Evolutionary conservation across 1,284 basidiomycete species (phyloP).

Genomic region (Acaromyces ingoldii): DNA sequence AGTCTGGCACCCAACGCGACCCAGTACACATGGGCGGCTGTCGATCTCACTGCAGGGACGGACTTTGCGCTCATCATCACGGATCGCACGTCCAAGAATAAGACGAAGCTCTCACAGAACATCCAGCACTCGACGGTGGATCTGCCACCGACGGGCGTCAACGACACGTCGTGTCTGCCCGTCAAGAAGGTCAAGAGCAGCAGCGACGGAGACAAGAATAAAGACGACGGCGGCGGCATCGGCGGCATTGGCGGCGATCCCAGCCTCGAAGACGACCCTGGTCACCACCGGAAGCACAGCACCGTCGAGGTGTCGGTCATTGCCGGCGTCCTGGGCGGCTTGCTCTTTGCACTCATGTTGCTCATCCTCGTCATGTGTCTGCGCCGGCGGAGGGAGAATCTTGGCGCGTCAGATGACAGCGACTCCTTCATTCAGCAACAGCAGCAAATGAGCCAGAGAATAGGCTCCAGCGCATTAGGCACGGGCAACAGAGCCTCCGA

Average conservation of each 20-base stretch:
- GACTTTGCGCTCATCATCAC: not conserved
- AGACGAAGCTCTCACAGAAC: not conserved
- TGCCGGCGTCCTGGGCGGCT: conserved; percentile 2
- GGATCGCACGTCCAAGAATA: not conserved
- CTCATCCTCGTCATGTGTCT: conserved; percentile 4
- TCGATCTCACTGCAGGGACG: not conserved
- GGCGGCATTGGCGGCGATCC: too few species aligned
- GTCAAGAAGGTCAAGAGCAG: not conserved
- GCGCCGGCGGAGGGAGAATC: conserved; percentile 1
- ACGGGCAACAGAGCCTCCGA: not conserved
- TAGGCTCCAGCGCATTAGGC: too few species aligned
- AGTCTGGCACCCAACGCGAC: not conserved
- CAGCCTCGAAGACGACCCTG: not conserved
- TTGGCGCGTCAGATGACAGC: not conserved
- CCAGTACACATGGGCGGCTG: not conserved
- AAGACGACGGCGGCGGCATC: not conserved
- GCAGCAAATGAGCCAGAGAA: not conserved
- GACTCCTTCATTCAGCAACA: not conserved
- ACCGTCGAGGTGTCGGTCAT: conserved; percentile 2
- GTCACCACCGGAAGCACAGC: not conserved
- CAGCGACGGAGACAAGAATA: not conserved
- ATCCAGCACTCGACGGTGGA: not conserved
- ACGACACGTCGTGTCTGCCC: conserved; percentile 4
- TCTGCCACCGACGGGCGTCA: not conserved
- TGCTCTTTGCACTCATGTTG: not conserved